Evolutionary conservation across 2,329 filamentous ascomycete genomes (phyloP), one percentile per base, ranked within the genome.

Genomic region (Trichothecium sympodiale): DNA sequence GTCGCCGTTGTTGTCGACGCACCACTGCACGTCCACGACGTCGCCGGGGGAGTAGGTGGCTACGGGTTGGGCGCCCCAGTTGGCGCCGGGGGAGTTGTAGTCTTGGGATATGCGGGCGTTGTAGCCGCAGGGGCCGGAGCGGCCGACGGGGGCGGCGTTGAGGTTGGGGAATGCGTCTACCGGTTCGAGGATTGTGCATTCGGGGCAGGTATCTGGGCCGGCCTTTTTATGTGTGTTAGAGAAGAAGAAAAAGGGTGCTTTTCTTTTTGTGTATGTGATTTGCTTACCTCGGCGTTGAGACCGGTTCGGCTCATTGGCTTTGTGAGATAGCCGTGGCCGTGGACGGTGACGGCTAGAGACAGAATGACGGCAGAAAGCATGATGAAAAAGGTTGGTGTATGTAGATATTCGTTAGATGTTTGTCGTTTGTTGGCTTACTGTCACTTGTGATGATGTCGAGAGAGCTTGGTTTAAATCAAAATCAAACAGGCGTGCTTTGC

Each of bases 1-100:
- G 42, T 73, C 68, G 0, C 69, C 69, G 43, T 72, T 73, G 50
- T 70, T 52, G 44, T 74, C 69, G 14, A 72, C 60, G 35, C 69
- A 73, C 69, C 69, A 73, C 46, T 69, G 54, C 0, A 72, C 68
- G 17, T 68, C 62, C 17, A 71, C 49, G 0, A 59, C 49, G 8
- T 71, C 52, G 0, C 67, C 69, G 0, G 62, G 51, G 0, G 50
- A 49, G 48, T 71, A 72, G 2, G 59, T 66, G 2, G 48, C 59
- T 0, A 70, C 62, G 0, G 59, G 50, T 0, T 51, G 36, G 8
- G 48, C 54, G 16, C 68, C 68, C 67, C 66, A 72, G 46, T 56
- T 48, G 3, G 38, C 40, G 0, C 48, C 46, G 0, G 68, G 67
- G 33, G 58, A 52, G 51, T 71, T 72, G 52, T 71, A 72, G 54